These are phyloP conservation scores for Clausena lansium DNA, from an alignment of 345 rosid genomes.

Conservation along the genomic window DNA sequence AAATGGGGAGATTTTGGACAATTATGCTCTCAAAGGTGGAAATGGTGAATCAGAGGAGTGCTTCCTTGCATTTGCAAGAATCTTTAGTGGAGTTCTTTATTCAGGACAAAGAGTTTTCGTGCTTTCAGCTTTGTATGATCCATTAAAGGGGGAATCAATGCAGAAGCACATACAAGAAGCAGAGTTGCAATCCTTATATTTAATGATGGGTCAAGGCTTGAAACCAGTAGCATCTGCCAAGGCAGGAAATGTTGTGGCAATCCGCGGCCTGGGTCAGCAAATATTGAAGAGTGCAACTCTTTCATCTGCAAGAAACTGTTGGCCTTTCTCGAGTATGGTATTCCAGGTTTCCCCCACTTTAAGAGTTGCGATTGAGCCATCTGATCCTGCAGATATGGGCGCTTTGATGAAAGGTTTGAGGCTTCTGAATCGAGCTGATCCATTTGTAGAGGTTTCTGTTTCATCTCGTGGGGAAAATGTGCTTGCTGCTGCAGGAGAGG, in stretches of 20 bases:
- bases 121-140: conserved; percentile 82
- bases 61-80: conserved; percentile 94
- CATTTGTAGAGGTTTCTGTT: conserved; percentile 85
- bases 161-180: conserved; percentile 89
- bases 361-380: conserved; percentile 89
- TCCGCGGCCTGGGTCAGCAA: conserved; percentile 90
- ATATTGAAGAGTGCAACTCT: conserved; percentile 90
- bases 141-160: conserved; percentile 59
- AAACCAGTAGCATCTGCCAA: conserved; percentile 69
- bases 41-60: conserved; percentile 72
- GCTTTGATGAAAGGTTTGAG: conserved; percentile 78
- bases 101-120: conserved; percentile 70
- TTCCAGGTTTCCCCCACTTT: conserved; percentile 92
- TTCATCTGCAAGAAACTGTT: conserved; percentile 80
- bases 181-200: conserved; percentile 76
- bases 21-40: conserved; percentile 48
- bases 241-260: conserved; percentile 90
- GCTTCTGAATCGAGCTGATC: conserved; percentile 90
- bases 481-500: conserved; percentile 94
- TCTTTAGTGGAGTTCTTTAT: conserved; percentile 79
- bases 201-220: conserved; percentile 98
- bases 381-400: conserved; percentile 84
- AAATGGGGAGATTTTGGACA: conserved; percentile 62
- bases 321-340: conserved; percentile 95
- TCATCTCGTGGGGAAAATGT: conserved; percentile 94